Evolutionary conservation across 2,329 filamentous ascomycete genomes (phyloP).

Genomic region (Venturia carpophila): DNA sequence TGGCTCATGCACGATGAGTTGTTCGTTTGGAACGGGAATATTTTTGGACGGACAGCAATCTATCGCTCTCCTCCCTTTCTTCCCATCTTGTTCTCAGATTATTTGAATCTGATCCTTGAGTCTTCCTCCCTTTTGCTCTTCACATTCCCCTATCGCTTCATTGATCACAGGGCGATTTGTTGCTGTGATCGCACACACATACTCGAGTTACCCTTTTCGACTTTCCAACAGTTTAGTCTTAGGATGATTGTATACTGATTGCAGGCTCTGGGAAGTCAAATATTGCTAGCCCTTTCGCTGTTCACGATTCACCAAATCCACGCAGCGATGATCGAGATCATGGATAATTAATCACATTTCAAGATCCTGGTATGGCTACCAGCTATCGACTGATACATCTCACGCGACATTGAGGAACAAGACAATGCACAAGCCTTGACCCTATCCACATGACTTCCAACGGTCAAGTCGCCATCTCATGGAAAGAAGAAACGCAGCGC

Average conservation of each 20-base stretch:
- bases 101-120: neutral
- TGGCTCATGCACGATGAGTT: slow-evolving; percentile 13
- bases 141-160: neutral
- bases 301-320: neutral
- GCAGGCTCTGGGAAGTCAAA: neutral
- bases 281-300: too few species aligned
- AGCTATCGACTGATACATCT: neutral
- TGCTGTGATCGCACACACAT: neutral
- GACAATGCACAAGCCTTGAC: neutral
- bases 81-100: neutral
- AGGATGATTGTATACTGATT: neutral
- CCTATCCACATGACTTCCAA: neutral
- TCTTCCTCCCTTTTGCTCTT: neutral
- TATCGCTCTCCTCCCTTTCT: neutral
- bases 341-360: neutral
- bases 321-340: neutral
- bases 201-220: neutral
- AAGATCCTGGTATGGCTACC: neutral
- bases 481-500: neutral
- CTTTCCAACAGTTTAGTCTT: neutral
- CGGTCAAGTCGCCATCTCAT: neutral
- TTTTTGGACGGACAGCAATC: neutral
- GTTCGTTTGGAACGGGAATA: slow-evolving; percentile 8
- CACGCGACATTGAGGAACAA: neutral
- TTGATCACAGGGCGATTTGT: neutral